These are phyloP conservation scores for Viridothelium virens DNA, from an alignment of 495 filamentous ascomycete species.

Conservation along the genomic window DNA sequence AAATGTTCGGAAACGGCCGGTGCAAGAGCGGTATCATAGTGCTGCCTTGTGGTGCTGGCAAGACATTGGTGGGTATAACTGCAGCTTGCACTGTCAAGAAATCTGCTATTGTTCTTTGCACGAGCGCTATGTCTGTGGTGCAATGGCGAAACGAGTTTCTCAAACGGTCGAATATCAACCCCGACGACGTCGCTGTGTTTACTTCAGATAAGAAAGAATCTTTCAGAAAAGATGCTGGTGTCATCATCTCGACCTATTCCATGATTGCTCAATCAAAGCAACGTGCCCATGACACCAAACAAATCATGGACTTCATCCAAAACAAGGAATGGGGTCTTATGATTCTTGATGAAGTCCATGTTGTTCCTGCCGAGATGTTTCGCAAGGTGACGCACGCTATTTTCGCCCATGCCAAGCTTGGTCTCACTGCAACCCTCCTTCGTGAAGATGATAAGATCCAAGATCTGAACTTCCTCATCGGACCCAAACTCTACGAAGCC, in stretches of 20 bases:
- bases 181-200: conserved; percentile 87
- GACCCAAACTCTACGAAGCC: conserved; percentile 94
- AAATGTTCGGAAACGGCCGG: conserved; percentile 98
- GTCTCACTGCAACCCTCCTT: conserved; percentile 86
- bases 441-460: conserved; percentile 97
- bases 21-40: conserved; percentile 98
- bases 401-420: conserved; percentile 92
- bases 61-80: conserved; percentile 94
- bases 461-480: conserved; percentile 95
- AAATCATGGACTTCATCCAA: conserved; percentile 95
- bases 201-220: conserved; percentile 88
- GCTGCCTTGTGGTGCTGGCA: conserved; percentile 91
- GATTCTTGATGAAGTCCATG: conserved; percentile 97
- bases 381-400: conserved; percentile 84
- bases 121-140: conserved; percentile 93
- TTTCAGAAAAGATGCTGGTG: conserved; percentile 82
- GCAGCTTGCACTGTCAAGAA: conserved; percentile 97
- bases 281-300: conserved; percentile 83
- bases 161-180: conserved; percentile 96
- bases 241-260: conserved; percentile 95
- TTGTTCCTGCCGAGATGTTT: conserved; percentile 94
- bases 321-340: conserved; percentile 96
- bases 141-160: conserved; percentile 96
- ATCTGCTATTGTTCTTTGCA: conserved; percentile 88
- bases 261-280: conserved; percentile 90